Evolutionary conservation across 176 grass and related monocot genomes (phyloP), one percentile per base, ranked within the genome.

Genomic region (Oryza longistaminata): DNA sequence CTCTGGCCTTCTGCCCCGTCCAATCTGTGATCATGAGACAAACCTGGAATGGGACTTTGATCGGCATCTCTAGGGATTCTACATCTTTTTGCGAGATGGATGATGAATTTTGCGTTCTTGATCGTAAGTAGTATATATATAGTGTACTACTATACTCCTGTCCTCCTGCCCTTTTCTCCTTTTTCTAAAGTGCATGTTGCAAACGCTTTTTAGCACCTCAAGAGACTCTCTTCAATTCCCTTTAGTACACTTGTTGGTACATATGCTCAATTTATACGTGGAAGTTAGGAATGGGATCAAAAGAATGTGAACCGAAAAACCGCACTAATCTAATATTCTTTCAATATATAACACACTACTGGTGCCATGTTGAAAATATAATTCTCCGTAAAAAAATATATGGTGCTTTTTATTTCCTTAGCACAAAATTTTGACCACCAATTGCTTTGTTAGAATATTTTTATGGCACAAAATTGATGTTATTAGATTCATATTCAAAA

Each of bases 11-110:
- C 48, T 71, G 19, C 34, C 40, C 52, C 81, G 2, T 66, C 25
- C 68, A 52, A 73, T 79, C 11, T 66, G 33, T 42, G 69, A 84
- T 84, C 42, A 79, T 25, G 76, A 33, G 76, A 79, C 66, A 74
- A 42, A 72, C 87, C 35, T 84, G 31, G 75, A 84, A 58, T 84
- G 34, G 22, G 66, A 85, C 81, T 84, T 89, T 80, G 58, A 79
- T 89, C 87, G 48, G 49, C 86, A 64, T 68, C 62, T 73, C 75
- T 88, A 37, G 62, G 82, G 71, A 85, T 90, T 85, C 71, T 42
- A 43, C 71, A 49, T 81, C 88, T 90, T 81, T 90, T 42, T 31
- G 29, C 29, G 29, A 31, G 29, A 31, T 31, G 29, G 29, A 31
- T 31, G 70, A 48, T 64, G 39, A 71, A 69, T 82, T 71, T 48